Base-by-base conservation (phyloP, 805 yeast genomes). In the Starmera dryadoides region DNA sequence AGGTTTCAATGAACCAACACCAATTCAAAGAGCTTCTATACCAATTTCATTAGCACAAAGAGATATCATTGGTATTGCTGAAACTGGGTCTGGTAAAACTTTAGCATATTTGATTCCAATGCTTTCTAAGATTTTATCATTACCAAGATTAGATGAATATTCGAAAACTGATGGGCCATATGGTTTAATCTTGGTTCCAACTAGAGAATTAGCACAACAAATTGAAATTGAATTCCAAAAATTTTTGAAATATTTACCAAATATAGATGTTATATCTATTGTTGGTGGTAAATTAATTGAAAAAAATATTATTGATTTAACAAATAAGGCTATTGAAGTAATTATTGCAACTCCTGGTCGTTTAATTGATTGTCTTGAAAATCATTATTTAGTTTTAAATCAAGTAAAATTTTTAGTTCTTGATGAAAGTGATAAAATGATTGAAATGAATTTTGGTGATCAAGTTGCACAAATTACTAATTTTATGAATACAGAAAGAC, bases 351-450 rank as follows among this genome's bases (percentile, higher is more conserved):
- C 98, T 0, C 98, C 98, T 0, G 98, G 98, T 6, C 66, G 98
- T 43, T 64, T 91, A 34, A 71, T 87, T 11, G 98, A 91, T 52
- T 78, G 88, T 43, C 46, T 89, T 15, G 87, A 82, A 40, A 66
- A 83, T 38, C 76, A 78, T n/a, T 64, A 82, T 17, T 43, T 88
- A 3, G 72, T 71, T 1, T 60, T 89, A 26, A 64, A 63, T 30
- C 75, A 76, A 42, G 76, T 95, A 44, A 71, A 71, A 44, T 82
- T 78, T 44, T 61, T 91, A 18, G 81, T 86, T 2, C 69, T 89
- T 66, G 98, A 91, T 63, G 98, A 91, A 61, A 96, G 96, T 2
- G 98, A 91, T 59, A 69, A 89, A 48, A 91, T 91, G 98, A 79
- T 91, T 33, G 96, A 88, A 57, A 73, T 91, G 76, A 97, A 97